Evolutionary conservation across 2,329 filamentous ascomycete species (phyloP).

Genomic region (Ophiostoma piceae): DNA sequence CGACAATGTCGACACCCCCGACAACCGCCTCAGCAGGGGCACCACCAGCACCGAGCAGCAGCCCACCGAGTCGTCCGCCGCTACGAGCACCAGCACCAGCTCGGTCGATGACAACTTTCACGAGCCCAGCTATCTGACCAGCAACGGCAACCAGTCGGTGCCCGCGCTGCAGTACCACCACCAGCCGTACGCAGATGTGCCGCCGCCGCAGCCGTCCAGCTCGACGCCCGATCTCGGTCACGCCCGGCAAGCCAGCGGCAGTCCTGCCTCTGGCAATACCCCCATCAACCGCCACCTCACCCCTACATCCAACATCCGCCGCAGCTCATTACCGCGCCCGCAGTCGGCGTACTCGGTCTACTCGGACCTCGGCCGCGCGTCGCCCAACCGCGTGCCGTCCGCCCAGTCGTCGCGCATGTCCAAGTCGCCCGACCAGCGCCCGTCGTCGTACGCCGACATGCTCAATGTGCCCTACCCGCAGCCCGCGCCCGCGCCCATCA

Average conservation of each 20-base stretch:
- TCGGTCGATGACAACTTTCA: constrained; percentile 36
- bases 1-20: too few species aligned
- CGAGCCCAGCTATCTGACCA: constrained; percentile 35
- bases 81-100: constrained; percentile 48
- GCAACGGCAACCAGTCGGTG: constrained; percentile 40
- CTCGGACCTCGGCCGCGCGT: constrained; percentile 61
- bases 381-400: constrained; percentile 45
- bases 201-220: constrained; percentile 9
- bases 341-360: constrained; percentile 69
- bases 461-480: constrained; percentile 73
- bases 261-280: constrained; percentile 35
- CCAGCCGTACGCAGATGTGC: constrained; percentile 36
- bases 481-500: constrained; percentile 60
- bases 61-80: constrained; percentile 48
- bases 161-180: constrained; percentile 60
- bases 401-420: constrained; percentile 50
- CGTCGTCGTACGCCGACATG: constrained; percentile 54
- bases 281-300: constrained; percentile 59
- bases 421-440: constrained; percentile 51
- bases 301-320: constrained; percentile 50
- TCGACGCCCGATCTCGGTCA: constrained; percentile 40
- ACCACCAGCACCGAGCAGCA: constrained; percentile 49
- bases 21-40: constrained; percentile 48
- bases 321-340: constrained; percentile 61
- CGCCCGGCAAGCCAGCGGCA: constrained; percentile 28